Conservation (phyloP, 1,284 basidiomycete species). For the Apiotrichum gracile region DNA sequence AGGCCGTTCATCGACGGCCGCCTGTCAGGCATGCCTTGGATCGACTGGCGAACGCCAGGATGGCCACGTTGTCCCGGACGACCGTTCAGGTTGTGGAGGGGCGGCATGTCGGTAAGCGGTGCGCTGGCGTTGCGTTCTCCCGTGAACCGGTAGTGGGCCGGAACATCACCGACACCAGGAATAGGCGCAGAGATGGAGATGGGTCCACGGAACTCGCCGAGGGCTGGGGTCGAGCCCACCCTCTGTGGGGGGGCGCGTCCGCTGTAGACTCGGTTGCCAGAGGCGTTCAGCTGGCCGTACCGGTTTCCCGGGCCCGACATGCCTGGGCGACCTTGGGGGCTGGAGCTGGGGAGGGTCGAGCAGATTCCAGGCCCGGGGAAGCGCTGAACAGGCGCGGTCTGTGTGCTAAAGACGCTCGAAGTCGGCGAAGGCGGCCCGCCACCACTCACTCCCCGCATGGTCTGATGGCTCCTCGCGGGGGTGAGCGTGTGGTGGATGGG, state of each 20-base stretch:
- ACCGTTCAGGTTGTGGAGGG: neutral
- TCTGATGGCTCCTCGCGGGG: neutral
- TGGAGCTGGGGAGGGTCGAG: neutral
- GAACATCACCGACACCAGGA: slow-evolving; percentile 1
- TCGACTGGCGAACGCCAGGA: neutral
- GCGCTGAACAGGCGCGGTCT: neutral
- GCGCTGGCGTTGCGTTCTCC: neutral
- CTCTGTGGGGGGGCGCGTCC: neutral
- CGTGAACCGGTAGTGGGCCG: neutral
- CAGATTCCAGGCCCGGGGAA: neutral
- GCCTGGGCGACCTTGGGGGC: too few relatives aligned
- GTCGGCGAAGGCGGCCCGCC: neutral
- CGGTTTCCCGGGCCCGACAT: too few relatives aligned
- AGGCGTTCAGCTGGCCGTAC: too few relatives aligned
- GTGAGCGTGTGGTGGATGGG: neutral
- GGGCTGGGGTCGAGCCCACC: neutral
- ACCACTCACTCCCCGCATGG: too few relatives aligned
- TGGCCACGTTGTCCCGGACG: neutral
- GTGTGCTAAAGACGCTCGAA: neutral
- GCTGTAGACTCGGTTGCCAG: neutral
- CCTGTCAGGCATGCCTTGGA: neutral
- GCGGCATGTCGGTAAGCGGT: neutral
- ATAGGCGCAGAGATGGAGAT: neutral
- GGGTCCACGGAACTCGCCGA: neutral
- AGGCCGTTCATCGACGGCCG: too few relatives aligned